Evolutionary conservation across 805 yeast species (phyloP).

Genomic region (Nakazawaea holstii): DNA sequence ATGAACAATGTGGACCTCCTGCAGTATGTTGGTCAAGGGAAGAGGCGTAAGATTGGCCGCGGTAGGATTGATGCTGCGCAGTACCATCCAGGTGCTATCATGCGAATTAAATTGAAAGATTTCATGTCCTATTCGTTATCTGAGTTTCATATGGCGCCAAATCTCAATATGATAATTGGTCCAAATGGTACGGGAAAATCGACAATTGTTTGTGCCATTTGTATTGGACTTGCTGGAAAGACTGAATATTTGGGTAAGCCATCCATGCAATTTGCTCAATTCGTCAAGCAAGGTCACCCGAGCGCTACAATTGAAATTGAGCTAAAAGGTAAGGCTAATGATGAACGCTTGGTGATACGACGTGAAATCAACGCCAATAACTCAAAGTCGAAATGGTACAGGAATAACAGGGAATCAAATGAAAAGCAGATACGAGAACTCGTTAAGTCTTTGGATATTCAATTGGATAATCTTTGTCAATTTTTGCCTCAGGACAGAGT

Average conservation of each 20-base stretch:
- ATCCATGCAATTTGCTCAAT: constrained; percentile 51
- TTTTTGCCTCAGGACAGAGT: constrained; percentile 95
- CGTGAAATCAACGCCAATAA: constrained; percentile 38
- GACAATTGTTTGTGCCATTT: constrained; percentile 88
- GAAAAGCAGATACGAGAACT: constrained; percentile 42
- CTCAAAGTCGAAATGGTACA: constrained; percentile 45
- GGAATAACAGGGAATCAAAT: constrained; percentile 34
- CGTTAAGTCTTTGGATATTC: constrained; percentile 58
- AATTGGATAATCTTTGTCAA: constrained; percentile 87
- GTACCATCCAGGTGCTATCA: constrained; percentile 40
- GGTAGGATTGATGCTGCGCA: constrained; percentile 14
- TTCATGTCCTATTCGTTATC: constrained; percentile 67
- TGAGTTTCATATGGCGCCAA: constrained; percentile 74
- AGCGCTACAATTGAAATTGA: constrained; percentile 44
- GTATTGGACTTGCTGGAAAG: constrained; percentile 82
- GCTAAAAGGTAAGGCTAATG: constrained; percentile 33
- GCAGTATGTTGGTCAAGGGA: constrained; percentile 14
- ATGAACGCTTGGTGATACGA: constrained; percentile 30
- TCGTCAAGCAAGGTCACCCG: constrained; percentile 64
- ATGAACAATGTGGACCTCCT: constrained; percentile 9
- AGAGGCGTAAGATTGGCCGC: constrained; percentile 14
- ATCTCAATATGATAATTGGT: constrained; percentile 86
- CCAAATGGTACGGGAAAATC: constrained; percentile 97
- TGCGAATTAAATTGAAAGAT: constrained; percentile 48
- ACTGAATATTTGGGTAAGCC: constrained; percentile 68